phyloP scores from a whole-genome alignment of 176 grass and related monocot species.

The maize (Zea mays) region Zm-B73-REFERENCE-NAM-5.0 NC_050097.1:239347501-239348000 shows the following conservation, averaged over 20 bases:
- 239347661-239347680: neutral
- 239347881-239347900: neutral
- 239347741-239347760: constrained; percentile 6
- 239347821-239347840: neutral
- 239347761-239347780: constrained; percentile 19
- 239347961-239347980: neutral
- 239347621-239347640: neutral
- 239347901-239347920: neutral
- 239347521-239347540: neutral
- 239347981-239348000: neutral
- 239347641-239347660: neutral
- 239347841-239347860: neutral
- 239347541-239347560: neutral
- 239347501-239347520: neutral
- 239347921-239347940: neutral
- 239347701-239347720: neutral
- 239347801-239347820: neutral
- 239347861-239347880: neutral
- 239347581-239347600: neutral
- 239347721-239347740: neutral
- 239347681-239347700: constrained; percentile 9
- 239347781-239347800: constrained; percentile 18
- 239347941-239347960: neutral
- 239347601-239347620: neutral
- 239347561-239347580: neutral